These are phyloP conservation scores for Starmerella riodocensis DNA, from an alignment of 805 yeast species.

Conservation along the genomic window DNA sequence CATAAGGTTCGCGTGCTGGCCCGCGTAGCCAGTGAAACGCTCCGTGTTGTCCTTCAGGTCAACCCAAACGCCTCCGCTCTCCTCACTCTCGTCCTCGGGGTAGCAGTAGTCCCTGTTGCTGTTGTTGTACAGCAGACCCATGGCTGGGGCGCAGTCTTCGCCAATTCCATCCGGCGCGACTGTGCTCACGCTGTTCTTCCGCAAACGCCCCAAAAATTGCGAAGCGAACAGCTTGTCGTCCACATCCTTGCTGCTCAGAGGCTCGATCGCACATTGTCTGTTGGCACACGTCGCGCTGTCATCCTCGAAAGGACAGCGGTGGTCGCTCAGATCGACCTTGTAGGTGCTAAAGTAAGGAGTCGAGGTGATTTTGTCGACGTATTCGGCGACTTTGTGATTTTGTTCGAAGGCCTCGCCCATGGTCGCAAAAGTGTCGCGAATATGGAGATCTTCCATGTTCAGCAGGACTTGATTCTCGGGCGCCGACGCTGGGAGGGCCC, in stretches of 20 bases:
- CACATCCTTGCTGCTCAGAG: constrained; percentile 52
- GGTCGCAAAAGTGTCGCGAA: constrained; percentile 20
- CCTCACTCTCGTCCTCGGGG: constrained; percentile 31
- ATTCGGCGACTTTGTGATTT: constrained; percentile 41
- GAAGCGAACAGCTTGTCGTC: constrained; percentile 60
- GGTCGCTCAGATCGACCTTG: constrained; percentile 59
- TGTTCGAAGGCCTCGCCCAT: constrained; percentile 37
- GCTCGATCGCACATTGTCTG: constrained; percentile 79
- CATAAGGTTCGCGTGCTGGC: constrained; percentile 77
- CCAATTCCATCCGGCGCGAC: constrained; percentile 20
- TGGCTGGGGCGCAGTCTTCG: constrained; percentile 19
- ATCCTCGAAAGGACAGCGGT: constrained; percentile 74
- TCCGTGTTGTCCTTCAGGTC: constrained; percentile 84
- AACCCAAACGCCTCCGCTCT: constrained; percentile 49
- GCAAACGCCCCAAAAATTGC: constrained; percentile 47
- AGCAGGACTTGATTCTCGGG: constrained; percentile 16
- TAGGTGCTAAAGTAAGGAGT: constrained; percentile 81
- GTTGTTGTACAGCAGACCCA: constrained; percentile 15
- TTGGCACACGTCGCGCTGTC: constrained; percentile 71
- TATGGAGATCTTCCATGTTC: constrained; percentile 6
- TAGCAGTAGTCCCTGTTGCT: constrained; percentile 27
- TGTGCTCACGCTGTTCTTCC: constrained; percentile 27
- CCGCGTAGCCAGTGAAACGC: constrained; percentile 91
- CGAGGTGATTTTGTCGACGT: constrained; percentile 43
- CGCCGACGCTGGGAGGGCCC: constrained; percentile 10